These are phyloP conservation scores for Ambrosiella beaveri DNA, from an alignment of 2,329 filamentous ascomycete genomes.

Conservation along the genomic window DNA sequence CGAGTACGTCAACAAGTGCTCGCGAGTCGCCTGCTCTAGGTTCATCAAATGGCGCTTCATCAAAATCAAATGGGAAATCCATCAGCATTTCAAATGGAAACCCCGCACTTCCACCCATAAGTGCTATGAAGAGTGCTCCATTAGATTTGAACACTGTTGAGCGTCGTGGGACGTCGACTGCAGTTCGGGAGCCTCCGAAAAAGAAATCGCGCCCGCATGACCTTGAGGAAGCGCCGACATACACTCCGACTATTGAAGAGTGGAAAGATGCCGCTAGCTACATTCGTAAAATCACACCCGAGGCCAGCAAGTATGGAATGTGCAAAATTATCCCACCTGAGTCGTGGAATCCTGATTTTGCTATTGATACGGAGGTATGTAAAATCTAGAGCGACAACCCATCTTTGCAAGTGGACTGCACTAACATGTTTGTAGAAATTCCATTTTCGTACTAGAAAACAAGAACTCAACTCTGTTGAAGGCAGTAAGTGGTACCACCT, in stretches of 20 bases:
- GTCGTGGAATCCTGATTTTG: conserved; percentile 85
- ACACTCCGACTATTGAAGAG: conserved; percentile 76
- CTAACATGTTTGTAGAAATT: conserved; percentile 47
- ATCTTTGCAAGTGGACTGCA: background rate
- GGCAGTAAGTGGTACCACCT: conserved; percentile 49
- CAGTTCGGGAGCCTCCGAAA: conserved; percentile 58
- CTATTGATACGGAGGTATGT: conserved; percentile 82
- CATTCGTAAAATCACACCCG: conserved; percentile 75
- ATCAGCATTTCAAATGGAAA: conserved; percentile 22
- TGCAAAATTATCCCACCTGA: conserved; percentile 93
- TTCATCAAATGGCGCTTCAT: conserved; percentile 11
- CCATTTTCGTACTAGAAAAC: conserved; percentile 88
- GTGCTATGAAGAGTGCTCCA: conserved; percentile 39
- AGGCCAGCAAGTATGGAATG: conserved; percentile 75
- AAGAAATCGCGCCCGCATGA: conserved; percentile 66
- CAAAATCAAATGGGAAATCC: conserved; percentile 24
- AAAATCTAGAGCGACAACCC: background rate
- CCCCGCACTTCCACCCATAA: conserved; percentile 32
- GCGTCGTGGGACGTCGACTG: conserved; percentile 66
- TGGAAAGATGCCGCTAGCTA: conserved; percentile 91
- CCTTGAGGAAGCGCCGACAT: conserved; percentile 78
- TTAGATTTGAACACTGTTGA: conserved; percentile 83
- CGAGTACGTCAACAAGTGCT: conserved; percentile 27
- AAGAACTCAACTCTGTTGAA: conserved; percentile 95
- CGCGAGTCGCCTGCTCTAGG: conserved; percentile 34